Evolutionary conservation across 352 stramenopile species (phyloP).

Genomic region (Phytophthora pistaciae): DNA sequence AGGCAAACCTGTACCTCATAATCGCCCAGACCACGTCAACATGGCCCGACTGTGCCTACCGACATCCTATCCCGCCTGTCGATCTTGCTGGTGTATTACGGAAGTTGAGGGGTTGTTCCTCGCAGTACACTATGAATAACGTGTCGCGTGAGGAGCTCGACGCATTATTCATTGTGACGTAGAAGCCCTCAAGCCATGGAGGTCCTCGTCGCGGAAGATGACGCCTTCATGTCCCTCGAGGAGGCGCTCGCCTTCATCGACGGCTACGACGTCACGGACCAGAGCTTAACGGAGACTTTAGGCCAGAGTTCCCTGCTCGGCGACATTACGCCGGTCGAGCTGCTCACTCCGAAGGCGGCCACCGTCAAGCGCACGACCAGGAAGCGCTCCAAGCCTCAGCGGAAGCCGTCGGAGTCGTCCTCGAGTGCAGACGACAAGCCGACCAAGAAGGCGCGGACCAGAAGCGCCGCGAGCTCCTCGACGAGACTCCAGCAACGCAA

Average conservation of each 20-base stretch:
- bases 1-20: constrained; percentile 8
- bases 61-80: constrained; percentile 5
- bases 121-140: constrained; percentile 10
- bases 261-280: constrained; percentile 9
- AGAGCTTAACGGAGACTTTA: constrained; percentile 10
- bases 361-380: neutral
- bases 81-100: constrained; percentile 7
- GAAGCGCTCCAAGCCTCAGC: constrained; percentile 7
- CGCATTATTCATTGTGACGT: constrained; percentile 23
- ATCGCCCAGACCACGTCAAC: constrained; percentile 16
- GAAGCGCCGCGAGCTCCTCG: constrained; percentile 30
- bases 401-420: constrained; percentile 2
- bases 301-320: neutral
- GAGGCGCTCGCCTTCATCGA: constrained; percentile 41
- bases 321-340: constrained; percentile 1
- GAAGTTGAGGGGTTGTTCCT: neutral
- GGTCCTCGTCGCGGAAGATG: constrained; percentile 30
- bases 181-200: constrained; percentile 17
- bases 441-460: constrained; percentile 18
- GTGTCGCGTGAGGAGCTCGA: constrained; percentile 10
- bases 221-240: constrained; percentile 31
- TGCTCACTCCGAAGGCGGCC: constrained; percentile 4
- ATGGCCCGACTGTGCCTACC: constrained; percentile 20
- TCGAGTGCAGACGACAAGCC: constrained; percentile 18
- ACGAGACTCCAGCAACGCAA: constrained; percentile 38